Base-by-base conservation (phyloP, 805 yeast genomes). In the Novakomyces olei region DNA sequence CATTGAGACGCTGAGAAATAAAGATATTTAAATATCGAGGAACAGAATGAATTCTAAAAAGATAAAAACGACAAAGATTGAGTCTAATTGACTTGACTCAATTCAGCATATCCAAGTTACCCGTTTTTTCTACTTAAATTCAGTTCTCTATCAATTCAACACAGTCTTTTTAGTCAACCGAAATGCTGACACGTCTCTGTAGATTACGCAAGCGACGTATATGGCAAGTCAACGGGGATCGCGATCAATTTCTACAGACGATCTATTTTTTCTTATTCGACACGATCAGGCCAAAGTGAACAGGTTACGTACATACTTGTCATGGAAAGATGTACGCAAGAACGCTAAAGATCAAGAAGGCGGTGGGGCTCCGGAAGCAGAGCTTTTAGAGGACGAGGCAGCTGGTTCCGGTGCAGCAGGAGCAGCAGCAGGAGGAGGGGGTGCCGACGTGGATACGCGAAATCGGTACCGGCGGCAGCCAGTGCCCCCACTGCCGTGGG, bases 321-420 rank as follows among this genome's bases (percentile, higher is more conserved):
- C 92, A 1, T 88, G 98, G 98, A 88, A 88, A 45, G 98, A 88
- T 50, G 81, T 88, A 27, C 71, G 98, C 33, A 88, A 88, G 41
- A 67, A 69, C 40, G 76, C 74, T 1, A 67, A 67, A 36, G 76
- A 68, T 33, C 75, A 67, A 41, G 77, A 66, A 32, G 63, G 67
- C 15, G 75, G 74, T 4, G 54, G 43, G 1, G 44, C 42, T 3
- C 72, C 64, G 19, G 68, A 65, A 1, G 55, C 69, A 42, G 59
- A 66, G 44, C 44, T 71, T 42, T 51, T 62, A 19, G 72, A 63
- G 16, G 68, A 63, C 15, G 53, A 55, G 6, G 55, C 49, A 9
- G n/a, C n/a, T n/a, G n/a, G n/a, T n/a, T n/a, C n/a, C n/a, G n/a
- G n/a, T n/a, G n/a, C n/a, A n/a, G n/a, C n/a, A n/a, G n/a, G n/a